These are phyloP conservation scores for Seiridium unicorne DNA, from an alignment of 2,329 filamentous ascomycete genomes.

Conservation along the genomic window DNA sequence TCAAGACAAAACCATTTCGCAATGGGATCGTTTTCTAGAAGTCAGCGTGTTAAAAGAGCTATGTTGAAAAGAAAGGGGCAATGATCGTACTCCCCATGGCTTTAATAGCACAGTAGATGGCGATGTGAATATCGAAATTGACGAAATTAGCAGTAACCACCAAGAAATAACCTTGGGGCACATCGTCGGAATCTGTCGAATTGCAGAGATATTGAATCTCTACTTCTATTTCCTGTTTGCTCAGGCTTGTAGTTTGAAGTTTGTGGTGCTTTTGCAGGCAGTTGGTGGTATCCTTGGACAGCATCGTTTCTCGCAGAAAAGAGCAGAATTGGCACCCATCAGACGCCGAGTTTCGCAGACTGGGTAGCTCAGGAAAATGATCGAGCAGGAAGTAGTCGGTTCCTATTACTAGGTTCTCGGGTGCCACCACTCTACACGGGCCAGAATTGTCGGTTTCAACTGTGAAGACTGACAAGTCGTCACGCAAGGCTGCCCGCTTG, in stretches of 20 bases:
- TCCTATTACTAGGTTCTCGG: neutral
- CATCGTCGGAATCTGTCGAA: fast-evolving
- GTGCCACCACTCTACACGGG: neutral
- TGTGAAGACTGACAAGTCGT: neutral
- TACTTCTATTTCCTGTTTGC: neutral
- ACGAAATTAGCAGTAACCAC: neutral
- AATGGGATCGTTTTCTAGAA: neutral
- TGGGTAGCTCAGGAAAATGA: neutral
- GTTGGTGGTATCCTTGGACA: neutral
- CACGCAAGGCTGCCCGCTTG: neutral
- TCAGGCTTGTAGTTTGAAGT: neutral
- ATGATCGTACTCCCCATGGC: neutral
- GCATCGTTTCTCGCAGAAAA: neutral
- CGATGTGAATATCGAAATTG: neutral
- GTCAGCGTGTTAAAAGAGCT: neutral
- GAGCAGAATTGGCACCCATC: neutral
- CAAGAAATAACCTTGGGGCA: neutral
- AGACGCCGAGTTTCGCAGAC: neutral
- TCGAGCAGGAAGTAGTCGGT: neutral
- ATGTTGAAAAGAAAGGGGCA: neutral
- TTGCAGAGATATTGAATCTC: neutral
- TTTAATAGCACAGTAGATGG: neutral
- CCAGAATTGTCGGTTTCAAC: neutral
- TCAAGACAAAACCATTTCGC: slow-evolving; percentile 1
- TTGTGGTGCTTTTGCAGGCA: neutral